phyloP scores from a whole-genome alignment of 768 basidiomycete species.

The Heimioporus sp. region DNA sequence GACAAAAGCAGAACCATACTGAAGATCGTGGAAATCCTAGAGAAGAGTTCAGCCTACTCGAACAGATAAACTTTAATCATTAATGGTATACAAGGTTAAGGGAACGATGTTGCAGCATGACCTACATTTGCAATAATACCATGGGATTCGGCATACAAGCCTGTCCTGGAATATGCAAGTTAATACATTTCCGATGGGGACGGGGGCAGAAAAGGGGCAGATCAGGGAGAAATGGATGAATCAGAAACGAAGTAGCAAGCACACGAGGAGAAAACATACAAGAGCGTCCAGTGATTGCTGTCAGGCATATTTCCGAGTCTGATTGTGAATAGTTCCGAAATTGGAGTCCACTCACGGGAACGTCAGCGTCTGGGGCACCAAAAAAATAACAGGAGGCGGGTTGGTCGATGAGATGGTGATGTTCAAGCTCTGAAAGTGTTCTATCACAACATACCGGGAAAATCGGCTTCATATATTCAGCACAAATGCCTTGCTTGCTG shows the following conservation, averaged over 20 bases:
- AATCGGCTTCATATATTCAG: constrained; percentile 77
- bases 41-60: not conserved
- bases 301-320: not conserved
- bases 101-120: not conserved
- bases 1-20: constrained; percentile 54
- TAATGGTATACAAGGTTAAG: no score
- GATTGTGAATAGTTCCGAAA: not conserved
- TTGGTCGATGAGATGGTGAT: not conserved
- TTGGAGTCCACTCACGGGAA: constrained; percentile 63
- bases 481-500: constrained; percentile 71
- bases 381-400: not conserved
- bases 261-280: constrained; percentile 46
- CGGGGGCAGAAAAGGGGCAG: not conserved
- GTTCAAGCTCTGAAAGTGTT: not conserved
- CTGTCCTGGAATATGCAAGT: constrained; percentile 54
- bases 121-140: constrained; percentile 84
- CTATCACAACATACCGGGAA: constrained; percentile 63
- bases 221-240: not conserved
- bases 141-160: constrained; percentile 82
- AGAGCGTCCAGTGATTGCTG: constrained; percentile 86
- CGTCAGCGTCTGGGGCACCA: constrained; percentile 61
- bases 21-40: constrained; percentile 86
- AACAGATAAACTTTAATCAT: not conserved
- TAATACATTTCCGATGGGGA: not conserved
- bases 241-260: not conserved